A percentile compares a stretch with the other conserved stretches of the same genome.
Conservation (phyloP, 73 alveolate genomes). For the Uronychia setigera region DNA sequence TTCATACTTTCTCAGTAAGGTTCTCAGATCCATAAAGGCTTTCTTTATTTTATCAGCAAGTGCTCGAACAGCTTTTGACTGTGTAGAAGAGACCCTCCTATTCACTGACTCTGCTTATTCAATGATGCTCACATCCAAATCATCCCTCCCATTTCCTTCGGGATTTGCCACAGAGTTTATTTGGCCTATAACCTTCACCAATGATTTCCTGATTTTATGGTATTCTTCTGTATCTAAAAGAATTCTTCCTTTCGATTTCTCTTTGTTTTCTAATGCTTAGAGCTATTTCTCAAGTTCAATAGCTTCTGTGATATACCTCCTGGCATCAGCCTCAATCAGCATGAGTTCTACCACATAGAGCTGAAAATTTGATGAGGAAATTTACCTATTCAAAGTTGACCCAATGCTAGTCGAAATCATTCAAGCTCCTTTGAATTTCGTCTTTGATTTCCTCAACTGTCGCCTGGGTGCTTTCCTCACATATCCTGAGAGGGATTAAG, state of each 20-base stretch:
- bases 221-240: conserved; percentile 48
- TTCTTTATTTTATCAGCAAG: conserved; percentile 82
- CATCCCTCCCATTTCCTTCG: conserved; percentile 96
- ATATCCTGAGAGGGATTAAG: conserved; percentile 27
- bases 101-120: conserved; percentile 87
- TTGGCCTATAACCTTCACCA: conserved; percentile 74
- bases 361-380: not conserved
- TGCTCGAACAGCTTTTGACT: conserved; percentile 84
- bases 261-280: conserved; percentile 81
- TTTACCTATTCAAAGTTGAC: conserved; percentile 65
- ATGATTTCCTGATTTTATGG: conserved; percentile 34
- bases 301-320: conserved; percentile 87
- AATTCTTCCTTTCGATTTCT: conserved; percentile 88
- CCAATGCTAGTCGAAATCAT: conserved; percentile 55
- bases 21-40: conserved; percentile 32
- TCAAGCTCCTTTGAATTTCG: conserved; percentile 22
- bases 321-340: conserved; percentile 92
- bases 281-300: conserved; percentile 90
- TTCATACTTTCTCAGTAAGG: conserved; percentile 87
- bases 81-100: conserved; percentile 84
- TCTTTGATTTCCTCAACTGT: conserved; percentile 32
- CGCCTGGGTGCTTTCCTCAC: conserved; percentile 61
- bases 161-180: conserved; percentile 92
- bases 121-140: conserved; percentile 79
- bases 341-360: conserved; percentile 90